These are phyloP conservation scores for Cardamine resedifolia DNA, from an alignment of 345 rosid genomes.

Conservation along the genomic window DNA sequence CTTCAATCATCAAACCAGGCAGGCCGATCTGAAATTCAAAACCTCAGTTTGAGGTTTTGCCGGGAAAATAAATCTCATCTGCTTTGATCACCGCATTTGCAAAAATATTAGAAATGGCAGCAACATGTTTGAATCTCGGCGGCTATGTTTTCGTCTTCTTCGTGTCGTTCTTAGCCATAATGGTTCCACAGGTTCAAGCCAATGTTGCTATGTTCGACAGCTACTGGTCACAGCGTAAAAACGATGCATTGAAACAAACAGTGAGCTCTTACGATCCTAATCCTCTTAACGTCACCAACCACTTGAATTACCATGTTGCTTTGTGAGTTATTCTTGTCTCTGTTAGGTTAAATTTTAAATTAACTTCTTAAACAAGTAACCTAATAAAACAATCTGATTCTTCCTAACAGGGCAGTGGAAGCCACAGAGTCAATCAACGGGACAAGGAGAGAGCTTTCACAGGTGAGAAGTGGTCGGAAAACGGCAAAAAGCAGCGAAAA, in stretches of 20 bases:
- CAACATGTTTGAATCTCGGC: not conserved
- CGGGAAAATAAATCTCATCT: not conserved
- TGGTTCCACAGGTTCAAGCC: constrained; percentile 9
- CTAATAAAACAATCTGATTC: not conserved
- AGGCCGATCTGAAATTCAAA: constrained; percentile 1
- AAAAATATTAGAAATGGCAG: constrained; percentile 3
- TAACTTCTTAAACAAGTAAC: constrained; percentile 23
- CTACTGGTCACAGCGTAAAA: constrained; percentile 34
- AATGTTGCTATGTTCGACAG: constrained; percentile 29
- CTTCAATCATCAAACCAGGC: not conserved
- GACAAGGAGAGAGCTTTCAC: constrained; percentile 42
- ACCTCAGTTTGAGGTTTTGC: constrained; percentile 7
- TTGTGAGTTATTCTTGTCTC: constrained; percentile 27
- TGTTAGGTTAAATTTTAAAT: constrained; percentile 8
- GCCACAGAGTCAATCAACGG: constrained; percentile 12
- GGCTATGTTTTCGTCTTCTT: constrained; percentile 16
- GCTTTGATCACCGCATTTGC: constrained; percentile 16
- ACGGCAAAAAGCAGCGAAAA: constrained; percentile 22
- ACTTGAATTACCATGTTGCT: constrained; percentile 29
- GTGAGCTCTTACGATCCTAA: constrained; percentile 29
- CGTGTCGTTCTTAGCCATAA: constrained; percentile 17
- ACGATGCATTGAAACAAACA: constrained; percentile 19
- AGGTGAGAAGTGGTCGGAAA: constrained; percentile 18
- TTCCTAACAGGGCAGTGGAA: constrained; percentile 30
- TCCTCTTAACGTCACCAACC: constrained; percentile 33